These are phyloP conservation scores for Euphorbia neoarborescens DNA, from an alignment of 441 rosid species.

Conservation along the genomic window DNA sequence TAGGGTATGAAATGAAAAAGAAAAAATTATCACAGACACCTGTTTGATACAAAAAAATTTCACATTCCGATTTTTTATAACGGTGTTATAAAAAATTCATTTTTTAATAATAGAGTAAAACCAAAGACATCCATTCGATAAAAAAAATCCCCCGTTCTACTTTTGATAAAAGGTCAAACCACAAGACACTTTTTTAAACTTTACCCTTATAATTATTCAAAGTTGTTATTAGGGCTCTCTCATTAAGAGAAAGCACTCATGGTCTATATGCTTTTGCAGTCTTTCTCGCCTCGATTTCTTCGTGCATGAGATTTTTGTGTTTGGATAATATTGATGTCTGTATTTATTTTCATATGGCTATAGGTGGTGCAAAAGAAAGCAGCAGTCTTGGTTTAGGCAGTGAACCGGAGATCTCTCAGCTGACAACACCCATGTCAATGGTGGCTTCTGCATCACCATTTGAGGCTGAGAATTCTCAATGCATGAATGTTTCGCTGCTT, in stretches of 20 bases:
- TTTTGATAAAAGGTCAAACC: too few species aligned
- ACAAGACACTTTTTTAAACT: too few species aligned
- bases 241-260: not conserved
- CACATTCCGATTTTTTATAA: too few species aligned
- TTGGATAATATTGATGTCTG: slow-evolving; percentile 17
- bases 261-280: not conserved
- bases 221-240: not conserved
- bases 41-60: too few species aligned
- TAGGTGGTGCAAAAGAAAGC: slow-evolving; percentile 35
- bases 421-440: slow-evolving; percentile 17
- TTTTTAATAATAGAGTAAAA: too few species aligned
- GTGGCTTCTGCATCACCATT: slow-evolving; percentile 25
- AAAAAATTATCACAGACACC: too few species aligned
- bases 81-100: too few species aligned
- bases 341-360: slow-evolving; percentile 16
- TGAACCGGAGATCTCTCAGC: slow-evolving; percentile 39
- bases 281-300: not conserved
- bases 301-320: slow-evolving; percentile 8
- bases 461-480: slow-evolving; percentile 25
- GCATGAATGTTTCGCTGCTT: slow-evolving; percentile 21
- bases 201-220: too few species aligned
- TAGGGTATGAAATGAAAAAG: too few species aligned
- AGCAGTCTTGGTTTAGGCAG: slow-evolving; percentile 32
- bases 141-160: too few species aligned
- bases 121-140: too few species aligned